A percentile compares a stretch with the other conserved stretches of the same genome.
Conservation (phyloP, 257 asterid species). For the Oldenlandia corymbosa region DNA sequence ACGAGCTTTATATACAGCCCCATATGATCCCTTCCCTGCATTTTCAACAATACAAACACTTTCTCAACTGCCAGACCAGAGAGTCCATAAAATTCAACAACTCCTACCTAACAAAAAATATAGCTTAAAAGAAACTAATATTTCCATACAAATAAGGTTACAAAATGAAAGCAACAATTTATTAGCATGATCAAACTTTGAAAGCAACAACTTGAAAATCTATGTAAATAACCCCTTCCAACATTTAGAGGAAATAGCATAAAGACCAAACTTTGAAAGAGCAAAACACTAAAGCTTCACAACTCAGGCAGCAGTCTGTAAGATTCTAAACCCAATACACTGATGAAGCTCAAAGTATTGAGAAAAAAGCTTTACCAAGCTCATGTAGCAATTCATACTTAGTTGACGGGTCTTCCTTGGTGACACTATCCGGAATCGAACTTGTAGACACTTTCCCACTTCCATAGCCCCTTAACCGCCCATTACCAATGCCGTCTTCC, state of each 20-base stretch:
- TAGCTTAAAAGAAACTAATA: background rate
- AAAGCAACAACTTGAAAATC: no score
- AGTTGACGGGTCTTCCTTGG: conserved; percentile 80
- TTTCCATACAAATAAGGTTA: background rate
- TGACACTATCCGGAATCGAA: conserved; percentile 75
- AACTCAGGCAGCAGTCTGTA: background rate
- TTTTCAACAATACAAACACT: conserved; percentile 18
- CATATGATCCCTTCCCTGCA: conserved; percentile 96
- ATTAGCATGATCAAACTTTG: background rate
- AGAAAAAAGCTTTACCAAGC: conserved; percentile 57
- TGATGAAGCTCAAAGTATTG: background rate
- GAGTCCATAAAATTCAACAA: background rate
- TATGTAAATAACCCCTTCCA: no score
- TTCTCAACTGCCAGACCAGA: conserved; percentile 17
- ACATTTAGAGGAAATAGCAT: background rate
- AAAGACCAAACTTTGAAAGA: background rate
- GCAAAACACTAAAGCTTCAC: background rate
- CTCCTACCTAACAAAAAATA: conserved; percentile 1
- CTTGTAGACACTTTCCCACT: conserved; percentile 72
- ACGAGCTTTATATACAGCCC: conserved; percentile 94
- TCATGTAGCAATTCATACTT: conserved; percentile 93
- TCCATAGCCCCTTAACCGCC: conserved; percentile 42
- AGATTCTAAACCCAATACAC: background rate
- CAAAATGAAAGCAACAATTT: background rate
- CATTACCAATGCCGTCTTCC: conserved; percentile 28